Conservation (phyloP, 257 asterid species). For the Coffea eugenioides region DNA sequence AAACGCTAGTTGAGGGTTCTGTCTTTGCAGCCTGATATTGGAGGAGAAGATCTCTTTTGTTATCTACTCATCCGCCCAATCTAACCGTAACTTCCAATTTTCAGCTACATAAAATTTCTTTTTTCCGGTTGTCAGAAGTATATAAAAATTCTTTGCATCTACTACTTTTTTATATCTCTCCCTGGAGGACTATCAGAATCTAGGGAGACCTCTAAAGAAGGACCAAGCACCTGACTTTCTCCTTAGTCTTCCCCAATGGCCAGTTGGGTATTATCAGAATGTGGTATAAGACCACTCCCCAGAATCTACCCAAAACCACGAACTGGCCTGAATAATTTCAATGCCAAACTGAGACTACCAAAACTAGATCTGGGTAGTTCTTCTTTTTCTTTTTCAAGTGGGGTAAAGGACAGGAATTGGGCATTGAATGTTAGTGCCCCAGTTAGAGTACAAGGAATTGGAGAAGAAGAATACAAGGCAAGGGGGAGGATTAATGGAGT, state of each 20-base stretch:
- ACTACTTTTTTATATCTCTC: neutral
- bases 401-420: conserved; percentile 48
- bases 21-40: conserved; percentile 12
- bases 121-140: neutral
- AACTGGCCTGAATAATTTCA: conserved; percentile 23
- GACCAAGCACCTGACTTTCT: neutral
- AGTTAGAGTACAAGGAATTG: conserved; percentile 42
- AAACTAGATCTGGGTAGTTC: conserved; percentile 26
- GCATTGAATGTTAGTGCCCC: conserved; percentile 82
- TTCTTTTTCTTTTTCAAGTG: conserved; percentile 26
- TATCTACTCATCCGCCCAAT: conserved; percentile 28
- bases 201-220: conserved; percentile 3
- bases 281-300: conserved; percentile 43
- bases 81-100: conserved; percentile 17
- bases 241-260: conserved; percentile 24
- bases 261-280: conserved; percentile 41
- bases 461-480: conserved; percentile 30
- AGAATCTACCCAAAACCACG: conserved; percentile 38
- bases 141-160: neutral
- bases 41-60: conserved; percentile 37
- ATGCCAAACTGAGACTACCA: conserved; percentile 35
- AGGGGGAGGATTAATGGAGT: conserved; percentile 15
- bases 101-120: neutral
- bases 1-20: conserved; percentile 26
- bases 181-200: neutral